Percentiles rank a stretch among this genome's conserved stretches.
Evolutionary conservation across 1,284 basidiomycete species (phyloP).

Genomic region (Mycena sp.): DNA sequence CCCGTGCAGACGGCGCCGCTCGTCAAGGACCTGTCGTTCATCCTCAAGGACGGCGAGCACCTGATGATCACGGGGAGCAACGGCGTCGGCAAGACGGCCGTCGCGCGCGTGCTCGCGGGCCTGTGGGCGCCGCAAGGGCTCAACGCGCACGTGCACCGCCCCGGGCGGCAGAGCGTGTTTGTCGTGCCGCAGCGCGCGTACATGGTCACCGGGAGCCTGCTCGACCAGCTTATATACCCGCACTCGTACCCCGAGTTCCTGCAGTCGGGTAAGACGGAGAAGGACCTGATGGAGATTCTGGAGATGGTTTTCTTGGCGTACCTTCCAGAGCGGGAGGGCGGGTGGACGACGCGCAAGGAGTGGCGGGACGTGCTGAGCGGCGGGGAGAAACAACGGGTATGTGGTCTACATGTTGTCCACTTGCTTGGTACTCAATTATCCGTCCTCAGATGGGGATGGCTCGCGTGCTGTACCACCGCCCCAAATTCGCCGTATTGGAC

Average conservation of each 20-base stretch:
- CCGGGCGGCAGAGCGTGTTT: conserved; percentile 70
- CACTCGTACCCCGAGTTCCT: conserved; percentile 85
- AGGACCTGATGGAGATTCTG: conserved; percentile 79
- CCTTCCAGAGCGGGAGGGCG: conserved; percentile 88
- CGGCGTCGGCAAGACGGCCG: conserved; percentile 93
- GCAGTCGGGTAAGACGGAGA: conserved; percentile 62
- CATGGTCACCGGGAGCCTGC: conserved; percentile 85
- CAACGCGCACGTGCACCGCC: conserved; percentile 43
- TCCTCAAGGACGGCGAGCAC: conserved; percentile 85
- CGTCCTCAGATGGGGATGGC: conserved; percentile 82
- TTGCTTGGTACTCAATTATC: conserved; percentile 11
- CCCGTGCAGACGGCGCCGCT: conserved; percentile 50
- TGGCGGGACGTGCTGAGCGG: conserved; percentile 96
- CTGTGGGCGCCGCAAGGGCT: conserved; percentile 79
- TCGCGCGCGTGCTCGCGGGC: conserved; percentile 91
- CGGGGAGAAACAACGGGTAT: conserved; percentile 92
- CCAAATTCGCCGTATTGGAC: conserved; percentile 80
- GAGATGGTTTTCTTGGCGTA: conserved; percentile 88
- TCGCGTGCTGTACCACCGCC: conserved; percentile 86
- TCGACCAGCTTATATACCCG: conserved; percentile 92
- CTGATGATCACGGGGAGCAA: conserved; percentile 95
- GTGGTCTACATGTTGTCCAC: conserved; percentile 34
- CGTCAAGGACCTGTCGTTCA: conserved; percentile 78
- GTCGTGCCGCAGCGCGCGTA: conserved; percentile 95
- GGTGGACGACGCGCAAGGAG: conserved; percentile 90